phyloP scores from a whole-genome alignment of 1,284 basidiomycete genomes.

The Trametes polyzona region DNA sequence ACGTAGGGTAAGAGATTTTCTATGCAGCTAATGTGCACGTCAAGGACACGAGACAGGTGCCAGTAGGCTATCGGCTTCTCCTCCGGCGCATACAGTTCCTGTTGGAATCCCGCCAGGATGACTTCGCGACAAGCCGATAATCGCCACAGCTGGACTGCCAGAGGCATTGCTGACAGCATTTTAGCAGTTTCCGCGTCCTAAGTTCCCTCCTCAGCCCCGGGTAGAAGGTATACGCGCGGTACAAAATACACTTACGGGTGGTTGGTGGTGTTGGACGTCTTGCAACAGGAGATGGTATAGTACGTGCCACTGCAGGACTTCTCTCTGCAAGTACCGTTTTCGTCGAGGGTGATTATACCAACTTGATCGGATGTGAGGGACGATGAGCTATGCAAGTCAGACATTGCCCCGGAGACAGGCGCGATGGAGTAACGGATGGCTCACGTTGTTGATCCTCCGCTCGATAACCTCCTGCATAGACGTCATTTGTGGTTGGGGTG shows the following conservation, averaged over 20 bases:
- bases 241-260: constrained; percentile 27
- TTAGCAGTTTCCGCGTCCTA: constrained; percentile 29
- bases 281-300: constrained; percentile 52
- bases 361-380: constrained; percentile 57
- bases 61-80: constrained; percentile 78
- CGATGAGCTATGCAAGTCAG: constrained; percentile 49
- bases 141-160: constrained; percentile 58
- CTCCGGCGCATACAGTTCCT: constrained; percentile 70
- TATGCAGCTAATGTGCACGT: constrained; percentile 56
- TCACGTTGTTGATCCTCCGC: constrained; percentile 56
- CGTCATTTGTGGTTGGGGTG: constrained; percentile 38
- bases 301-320: constrained; percentile 64
- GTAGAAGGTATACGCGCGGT: too few relatives aligned
- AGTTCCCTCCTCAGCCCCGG: too few relatives aligned
- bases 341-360: constrained; percentile 73
- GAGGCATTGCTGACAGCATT: constrained; percentile 47
- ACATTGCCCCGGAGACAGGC: not conserved
- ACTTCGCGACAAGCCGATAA: constrained; percentile 68
- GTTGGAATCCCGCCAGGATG: constrained; percentile 74
- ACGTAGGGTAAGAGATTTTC: constrained; percentile 49
- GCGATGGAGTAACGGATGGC: not conserved
- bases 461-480: constrained; percentile 52
- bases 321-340: constrained; percentile 65
- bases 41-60: constrained; percentile 61
- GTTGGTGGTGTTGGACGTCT: constrained; percentile 40